Base-by-base conservation (phyloP, 2,329 filamentous ascomycete genomes). In the Sclerotiophoma versabilis region DNA sequence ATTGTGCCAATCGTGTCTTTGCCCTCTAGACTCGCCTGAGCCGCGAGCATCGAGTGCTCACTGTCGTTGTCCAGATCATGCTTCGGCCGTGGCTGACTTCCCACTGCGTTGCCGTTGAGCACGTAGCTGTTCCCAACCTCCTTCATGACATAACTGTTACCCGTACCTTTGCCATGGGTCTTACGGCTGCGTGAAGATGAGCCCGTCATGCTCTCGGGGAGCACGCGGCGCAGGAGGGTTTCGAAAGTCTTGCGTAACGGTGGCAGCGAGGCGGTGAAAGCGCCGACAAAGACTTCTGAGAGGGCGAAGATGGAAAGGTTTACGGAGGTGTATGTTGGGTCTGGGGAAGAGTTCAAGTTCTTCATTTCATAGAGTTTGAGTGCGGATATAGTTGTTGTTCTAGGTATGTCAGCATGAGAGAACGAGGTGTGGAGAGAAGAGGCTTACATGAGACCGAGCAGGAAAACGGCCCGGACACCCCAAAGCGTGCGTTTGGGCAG, bases 201-300 rank as follows among this genome's bases (percentile, higher is more conserved):
- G 14, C 63, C 63, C 7, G 55, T 39, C 2, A 68, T 15, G 26
- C 58, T 65, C n/a, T 58, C 48, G 1, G 66, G 66, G 0, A 68
- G 39, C 1, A 68, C 44, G n/a, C 54, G 56, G 36, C 53, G 62
- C 10, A 69, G 44, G 0, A 58, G 12, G 11, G 49, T 61, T 14
- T 69, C 66, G 48, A 69, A 66, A 1, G 65, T 68, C 29, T 68
- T 68, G 20, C 66, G 65, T 0, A 69, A 49, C 0, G 66, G 66
- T 1, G 66, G 66, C 5, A 69, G 64, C 15, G 58, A 67, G 8
- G 66, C 66, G 12, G 65, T 68, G 43, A 69, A 63, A 2, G 60
- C 65, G 22, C 65, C 66, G 11, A 64, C 63, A n/a, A 66, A 66
- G 5, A 67, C 65, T 56, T 69, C 66, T 2, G 65, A 47, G 2